Base-by-base conservation (phyloP, 331 rosid genomes). In the Telfairia occidentalis region DNA sequence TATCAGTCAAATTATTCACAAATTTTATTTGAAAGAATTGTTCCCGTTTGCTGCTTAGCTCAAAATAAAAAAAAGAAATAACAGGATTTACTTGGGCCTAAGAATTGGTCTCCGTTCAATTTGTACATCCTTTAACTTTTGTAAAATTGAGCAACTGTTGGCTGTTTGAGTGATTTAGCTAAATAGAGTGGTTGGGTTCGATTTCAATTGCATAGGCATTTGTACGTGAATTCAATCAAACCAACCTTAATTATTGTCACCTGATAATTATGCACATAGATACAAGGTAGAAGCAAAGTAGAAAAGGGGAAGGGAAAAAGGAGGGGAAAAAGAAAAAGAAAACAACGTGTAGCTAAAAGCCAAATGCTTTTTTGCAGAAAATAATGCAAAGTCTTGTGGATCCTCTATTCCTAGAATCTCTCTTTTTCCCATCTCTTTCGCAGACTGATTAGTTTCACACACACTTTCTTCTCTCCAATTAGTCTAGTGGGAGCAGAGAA, bases 401-500 rank as follows among this genome's bases (percentile, higher is more conserved):
- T 77, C 61, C 82, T 81, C 82, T 78, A 77, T 65, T 24, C 53
- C 69, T 77, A 81, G 84, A 84, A 79, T 85, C 84, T 75, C 29
- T 58, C 61, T 71, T 79, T 81, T 52, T 30, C 34, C 77, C 42
- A 63, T 84, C 80, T 73, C 78, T 32, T 29, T 75, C 83, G 73
- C 70, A 71, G 49, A 34, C 48, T 63, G 40, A 8, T 30, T 40
- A 55, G 72, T 74, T 35, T 8, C 71, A 35, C 48, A 35, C 48
- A 40, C 50, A 21, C 72, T 37, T 78, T 73, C 50, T 74, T 74
- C 53, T 35, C 54, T 18, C 26, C 18, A 52, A 37, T 13, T 40
- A 45, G 49, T 53, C 79, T 91, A 76, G 78, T 86, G 73, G 95
- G 85, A 85, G 82, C 89, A 83, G 50, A 63, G 85, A 83, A 81